Evolutionary conservation across 768 basidiomycete genomes (phyloP).

Genomic region (Tricholoma saponaceum): DNA sequence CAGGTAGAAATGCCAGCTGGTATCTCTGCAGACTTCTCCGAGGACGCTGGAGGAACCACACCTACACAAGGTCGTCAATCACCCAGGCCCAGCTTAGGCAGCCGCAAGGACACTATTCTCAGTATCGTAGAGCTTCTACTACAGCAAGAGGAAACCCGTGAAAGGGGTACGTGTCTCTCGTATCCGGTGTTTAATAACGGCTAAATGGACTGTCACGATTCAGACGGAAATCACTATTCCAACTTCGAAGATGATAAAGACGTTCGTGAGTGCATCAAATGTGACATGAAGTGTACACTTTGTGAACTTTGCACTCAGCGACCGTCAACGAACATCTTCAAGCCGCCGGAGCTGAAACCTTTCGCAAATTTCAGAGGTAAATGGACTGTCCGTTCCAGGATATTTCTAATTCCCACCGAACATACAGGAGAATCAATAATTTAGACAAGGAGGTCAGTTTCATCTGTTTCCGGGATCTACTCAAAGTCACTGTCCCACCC

Average conservation of each 20-base stretch:
- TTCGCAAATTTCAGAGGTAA: slow-evolving; percentile 60
- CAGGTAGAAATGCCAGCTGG: slow-evolving; percentile 15
- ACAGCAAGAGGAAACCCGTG: slow-evolving; percentile 28
- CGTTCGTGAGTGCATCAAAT: slow-evolving; percentile 47
- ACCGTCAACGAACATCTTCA: slow-evolving; percentile 70
- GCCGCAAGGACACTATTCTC: slow-evolving; percentile 43
- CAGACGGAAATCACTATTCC: slow-evolving; percentile 36
- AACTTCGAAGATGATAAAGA: slow-evolving; percentile 63
- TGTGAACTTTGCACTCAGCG: slow-evolving; percentile 29
- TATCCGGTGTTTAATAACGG: not conserved
- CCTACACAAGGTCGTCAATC: slow-evolving; percentile 24
- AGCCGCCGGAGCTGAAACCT: slow-evolving; percentile 59
- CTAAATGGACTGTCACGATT: not conserved
- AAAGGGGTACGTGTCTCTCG: slow-evolving; percentile 23
- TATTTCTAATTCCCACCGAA: slow-evolving; percentile 4
- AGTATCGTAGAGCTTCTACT: slow-evolving; percentile 50
- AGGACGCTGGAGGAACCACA: slow-evolving; percentile 14
- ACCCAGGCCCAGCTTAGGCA: slow-evolving; percentile 16
- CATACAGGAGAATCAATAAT: slow-evolving; percentile 48
- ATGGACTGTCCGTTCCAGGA: slow-evolving; percentile 10
- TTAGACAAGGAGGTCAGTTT: slow-evolving; percentile 58
- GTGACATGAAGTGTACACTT: not conserved
- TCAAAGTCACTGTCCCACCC: slow-evolving; percentile 1
- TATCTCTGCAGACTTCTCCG: slow-evolving; percentile 15
- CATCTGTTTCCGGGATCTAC: not conserved